phyloP scores from a whole-genome alignment of 495 filamentous ascomycete genomes.

The Cladorrhinum samala region DNA sequence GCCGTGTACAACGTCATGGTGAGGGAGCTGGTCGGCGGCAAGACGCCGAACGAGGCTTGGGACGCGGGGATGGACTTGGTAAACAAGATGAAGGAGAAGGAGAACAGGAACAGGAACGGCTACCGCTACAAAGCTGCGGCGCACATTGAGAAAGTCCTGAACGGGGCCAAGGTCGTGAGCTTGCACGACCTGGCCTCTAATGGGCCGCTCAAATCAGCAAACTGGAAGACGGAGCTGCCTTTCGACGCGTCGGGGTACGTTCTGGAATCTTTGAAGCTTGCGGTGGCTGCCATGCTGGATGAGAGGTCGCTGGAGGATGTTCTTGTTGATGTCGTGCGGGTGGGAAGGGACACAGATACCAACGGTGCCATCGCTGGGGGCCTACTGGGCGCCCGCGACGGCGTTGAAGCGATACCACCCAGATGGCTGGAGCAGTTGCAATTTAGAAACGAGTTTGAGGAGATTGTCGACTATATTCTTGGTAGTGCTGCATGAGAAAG shows the following conservation, averaged over 20 bases:
- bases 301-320: constrained; percentile 25
- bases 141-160: too few relatives aligned
- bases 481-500: not conserved
- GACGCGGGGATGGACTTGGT: constrained; percentile 21
- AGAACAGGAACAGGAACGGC: too few relatives aligned
- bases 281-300: constrained; percentile 26
- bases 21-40: constrained; percentile 16
- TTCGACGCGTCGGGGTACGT: constrained; percentile 21
- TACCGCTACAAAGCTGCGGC: too few relatives aligned
- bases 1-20: constrained; percentile 22
- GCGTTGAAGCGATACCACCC: constrained; percentile 19
- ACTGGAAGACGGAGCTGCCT: constrained; percentile 14
- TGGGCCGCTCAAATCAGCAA: constrained; percentile 16
- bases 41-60: constrained; percentile 12
- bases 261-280: constrained; percentile 24
- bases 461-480: constrained; percentile 14
- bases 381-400: constrained; percentile 27
- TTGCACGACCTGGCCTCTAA: too few relatives aligned
- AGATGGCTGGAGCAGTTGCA: constrained; percentile 27
- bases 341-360: constrained; percentile 28
- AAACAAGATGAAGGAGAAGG: too few relatives aligned
- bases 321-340: constrained; percentile 26
- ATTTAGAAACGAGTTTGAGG: constrained; percentile 26
- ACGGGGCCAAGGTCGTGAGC: too few relatives aligned
- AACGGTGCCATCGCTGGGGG: constrained; percentile 31